Conservation (phyloP, 139 green algal species). For the Chlamydomonas eustigma region DNA sequence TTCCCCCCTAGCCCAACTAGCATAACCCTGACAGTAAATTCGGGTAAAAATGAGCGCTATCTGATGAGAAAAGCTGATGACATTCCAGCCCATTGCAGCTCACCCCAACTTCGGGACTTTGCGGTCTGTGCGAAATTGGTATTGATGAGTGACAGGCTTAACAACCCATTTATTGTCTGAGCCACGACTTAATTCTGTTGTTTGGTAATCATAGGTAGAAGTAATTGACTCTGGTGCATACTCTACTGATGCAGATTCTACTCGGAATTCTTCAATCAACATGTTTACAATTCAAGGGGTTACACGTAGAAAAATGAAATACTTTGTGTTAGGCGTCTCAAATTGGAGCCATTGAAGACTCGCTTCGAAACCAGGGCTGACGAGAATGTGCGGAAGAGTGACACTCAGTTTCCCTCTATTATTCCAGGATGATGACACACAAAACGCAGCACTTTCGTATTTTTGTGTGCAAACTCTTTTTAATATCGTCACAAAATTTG, state of each 20-base stretch:
- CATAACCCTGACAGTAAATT: constrained; percentile 82
- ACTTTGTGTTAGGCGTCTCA: no score
- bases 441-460: no score
- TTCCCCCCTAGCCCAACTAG: constrained; percentile 97
- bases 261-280: constrained; percentile 82
- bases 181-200: constrained; percentile 60
- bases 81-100: no score
- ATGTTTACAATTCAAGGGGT: constrained; percentile 46
- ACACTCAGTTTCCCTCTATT: no score
- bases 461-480: no score
- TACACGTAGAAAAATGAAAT: no score
- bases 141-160: constrained; percentile 62
- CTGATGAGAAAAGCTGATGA: no score
- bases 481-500: no score
- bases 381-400: no score
- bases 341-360: no score
- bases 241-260: constrained; percentile 80
- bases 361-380: no score
- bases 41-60: neutral
- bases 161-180: constrained; percentile 71
- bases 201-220: constrained; percentile 83
- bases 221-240: constrained; percentile 78
- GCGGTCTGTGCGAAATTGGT: constrained; percentile 80
- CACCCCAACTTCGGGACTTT: constrained; percentile 93
- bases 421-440: no score